A percentile compares a stretch with the other conserved stretches of the same genome.
phyloP scores from a whole-genome alignment of 148 eudicot species.

The Pouteria glomerata region DNA sequence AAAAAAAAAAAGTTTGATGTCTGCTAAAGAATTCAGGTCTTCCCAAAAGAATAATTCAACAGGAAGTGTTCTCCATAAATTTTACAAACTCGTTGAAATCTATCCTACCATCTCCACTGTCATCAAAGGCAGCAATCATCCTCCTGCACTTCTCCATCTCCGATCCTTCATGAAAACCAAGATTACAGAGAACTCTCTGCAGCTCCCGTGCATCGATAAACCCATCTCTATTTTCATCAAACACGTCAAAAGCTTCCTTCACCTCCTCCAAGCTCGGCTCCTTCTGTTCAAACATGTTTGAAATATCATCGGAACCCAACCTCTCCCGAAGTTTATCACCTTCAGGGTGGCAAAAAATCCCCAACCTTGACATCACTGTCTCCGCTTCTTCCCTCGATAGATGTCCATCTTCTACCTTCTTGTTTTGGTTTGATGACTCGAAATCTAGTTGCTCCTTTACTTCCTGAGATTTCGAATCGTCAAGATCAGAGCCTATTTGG shows the following conservation, averaged over 20 bases:
- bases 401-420: constrained; percentile 13
- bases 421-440: neutral
- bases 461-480: neutral
- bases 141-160: constrained; percentile 33
- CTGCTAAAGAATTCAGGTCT: neutral
- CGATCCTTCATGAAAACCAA: constrained; percentile 45
- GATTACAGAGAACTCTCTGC: constrained; percentile 39
- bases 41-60: constrained; percentile 6
- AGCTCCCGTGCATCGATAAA: constrained; percentile 62
- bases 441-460: constrained; percentile 5
- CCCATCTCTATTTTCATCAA: constrained; percentile 67
- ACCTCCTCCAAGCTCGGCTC: constrained; percentile 55
- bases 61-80: constrained; percentile 28
- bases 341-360: constrained; percentile 24
- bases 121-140: constrained; percentile 49
- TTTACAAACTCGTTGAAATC: constrained; percentile 50
- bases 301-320: constrained; percentile 18
- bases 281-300: constrained; percentile 45
- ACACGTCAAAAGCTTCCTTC: constrained; percentile 57
- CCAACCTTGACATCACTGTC: constrained; percentile 40
- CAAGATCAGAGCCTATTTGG: neutral
- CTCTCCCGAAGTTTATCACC: constrained; percentile 16
- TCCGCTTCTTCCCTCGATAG: constrained; percentile 25
- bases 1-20: neutral
- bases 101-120: constrained; percentile 44